These are phyloP conservation scores for Lentinus tigrinus DNA, from an alignment of 768 basidiomycete genomes.

Conservation along the genomic window DNA sequence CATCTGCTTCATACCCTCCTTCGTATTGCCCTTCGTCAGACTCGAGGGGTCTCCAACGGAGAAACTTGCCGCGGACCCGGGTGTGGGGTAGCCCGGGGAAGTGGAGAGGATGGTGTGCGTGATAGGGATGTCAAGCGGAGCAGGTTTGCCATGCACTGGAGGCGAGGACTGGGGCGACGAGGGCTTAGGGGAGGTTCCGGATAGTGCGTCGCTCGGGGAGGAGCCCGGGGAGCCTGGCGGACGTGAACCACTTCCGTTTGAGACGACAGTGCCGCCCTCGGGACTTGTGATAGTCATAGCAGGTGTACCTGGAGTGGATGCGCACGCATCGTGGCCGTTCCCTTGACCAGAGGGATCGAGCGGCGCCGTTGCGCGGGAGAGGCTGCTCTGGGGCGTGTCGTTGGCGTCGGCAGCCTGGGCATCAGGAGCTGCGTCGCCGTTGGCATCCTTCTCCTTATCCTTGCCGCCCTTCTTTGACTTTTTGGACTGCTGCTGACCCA, in stretches of 20 bases:
- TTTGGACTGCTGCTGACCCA: conserved; percentile 87
- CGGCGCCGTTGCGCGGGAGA: conserved; percentile 44
- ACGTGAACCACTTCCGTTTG: conserved; percentile 41
- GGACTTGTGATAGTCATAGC: conserved; percentile 34
- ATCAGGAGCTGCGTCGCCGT: conserved; percentile 36
- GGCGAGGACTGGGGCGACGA: conserved; percentile 26
- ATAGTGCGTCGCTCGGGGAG: conserved; percentile 38
- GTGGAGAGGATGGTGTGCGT: conserved; percentile 84
- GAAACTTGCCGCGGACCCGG: conserved; percentile 43
- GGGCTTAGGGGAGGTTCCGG: conserved; percentile 31
- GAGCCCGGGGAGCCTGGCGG: conserved; percentile 30
- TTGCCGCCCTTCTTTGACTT: conserved; percentile 70
- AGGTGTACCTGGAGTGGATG: conserved; percentile 33
- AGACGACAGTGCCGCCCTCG: conserved; percentile 32
- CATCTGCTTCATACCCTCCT: conserved; percentile 66
- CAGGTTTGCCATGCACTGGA: conserved; percentile 35
- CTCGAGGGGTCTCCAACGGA: conserved; percentile 36
- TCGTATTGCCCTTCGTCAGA: conserved; percentile 42
- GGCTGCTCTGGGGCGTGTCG: conserved; percentile 39
- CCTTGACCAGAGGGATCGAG: conserved; percentile 38
- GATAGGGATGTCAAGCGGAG: conserved; percentile 74
- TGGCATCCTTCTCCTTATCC: conserved; percentile 62
- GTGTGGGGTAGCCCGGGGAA: conserved; percentile 42
- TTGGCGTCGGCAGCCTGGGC: conserved; percentile 39
- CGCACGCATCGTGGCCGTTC: conserved; percentile 33